A percentile compares a stretch with the other conserved stretches of the same genome.
Conservation (phyloP, 2,329 filamentous ascomycete species). For the Nemania sp. region DNA sequence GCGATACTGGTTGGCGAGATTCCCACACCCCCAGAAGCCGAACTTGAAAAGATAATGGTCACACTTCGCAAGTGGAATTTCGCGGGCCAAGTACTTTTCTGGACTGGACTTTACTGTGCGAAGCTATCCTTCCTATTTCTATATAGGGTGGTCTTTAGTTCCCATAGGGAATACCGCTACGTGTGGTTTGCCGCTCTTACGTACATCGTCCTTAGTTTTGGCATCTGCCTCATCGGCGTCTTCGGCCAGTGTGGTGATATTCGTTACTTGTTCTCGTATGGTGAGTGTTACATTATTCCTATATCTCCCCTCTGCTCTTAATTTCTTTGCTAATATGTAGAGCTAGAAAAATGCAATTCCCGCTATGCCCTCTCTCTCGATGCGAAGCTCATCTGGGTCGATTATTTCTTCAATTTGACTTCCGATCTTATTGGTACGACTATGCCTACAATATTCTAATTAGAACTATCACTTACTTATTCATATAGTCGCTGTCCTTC, state of each 20-base stretch:
- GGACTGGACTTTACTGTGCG: slow-evolving; percentile 36
- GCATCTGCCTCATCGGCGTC: slow-evolving; percentile 38
- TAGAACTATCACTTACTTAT: not conserved
- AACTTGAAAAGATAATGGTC: slow-evolving; percentile 32
- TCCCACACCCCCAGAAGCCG: slow-evolving; percentile 17
- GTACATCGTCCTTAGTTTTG: slow-evolving; percentile 40
- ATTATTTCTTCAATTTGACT: slow-evolving; percentile 38
- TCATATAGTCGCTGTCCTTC: slow-evolving; percentile 36
- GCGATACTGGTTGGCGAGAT: slow-evolving; percentile 38
- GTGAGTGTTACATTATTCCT: slow-evolving; percentile 10
- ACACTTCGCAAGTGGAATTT: slow-evolving; percentile 36
- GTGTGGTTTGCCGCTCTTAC: slow-evolving; percentile 26
- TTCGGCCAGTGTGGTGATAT: slow-evolving; percentile 40
- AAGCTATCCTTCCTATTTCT: slow-evolving; percentile 43
- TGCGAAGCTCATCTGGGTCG: slow-evolving; percentile 35
- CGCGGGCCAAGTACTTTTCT: slow-evolving; percentile 33
- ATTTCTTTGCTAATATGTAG: not conserved
- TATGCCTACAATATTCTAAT: not conserved
- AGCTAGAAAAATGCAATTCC: slow-evolving; percentile 35
- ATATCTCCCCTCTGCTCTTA: too few relatives aligned
- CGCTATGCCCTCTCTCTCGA: slow-evolving; percentile 31
- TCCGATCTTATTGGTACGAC: slow-evolving; percentile 38
- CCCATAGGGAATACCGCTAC: not conserved
- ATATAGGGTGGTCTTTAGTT: slow-evolving; percentile 30
- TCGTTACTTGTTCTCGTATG: slow-evolving; percentile 33